Percentiles rank a stretch among this genome's conserved stretches.
Conservation (phyloP, 345 rosid species). For the Aquilaria yunnanensis region DNA sequence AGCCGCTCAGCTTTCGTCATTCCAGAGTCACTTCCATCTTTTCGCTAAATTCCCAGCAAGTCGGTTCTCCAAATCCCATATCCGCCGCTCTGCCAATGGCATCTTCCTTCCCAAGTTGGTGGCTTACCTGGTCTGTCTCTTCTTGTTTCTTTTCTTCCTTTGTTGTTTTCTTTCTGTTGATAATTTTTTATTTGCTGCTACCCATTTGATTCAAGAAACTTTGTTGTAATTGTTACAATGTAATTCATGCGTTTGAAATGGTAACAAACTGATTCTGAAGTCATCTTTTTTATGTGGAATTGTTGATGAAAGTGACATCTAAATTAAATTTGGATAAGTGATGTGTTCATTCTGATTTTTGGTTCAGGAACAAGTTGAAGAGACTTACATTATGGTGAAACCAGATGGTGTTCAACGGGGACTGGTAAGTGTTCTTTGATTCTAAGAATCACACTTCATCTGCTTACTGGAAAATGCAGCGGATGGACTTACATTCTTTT, state of each 20-base stretch:
- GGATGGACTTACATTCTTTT: not conserved
- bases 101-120: constrained; percentile 84
- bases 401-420: constrained; percentile 95
- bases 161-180: not conserved
- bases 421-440: constrained; percentile 49
- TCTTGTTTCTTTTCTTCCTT: not conserved
- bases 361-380: constrained; percentile 68
- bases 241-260: not conserved
- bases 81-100: constrained; percentile 39
- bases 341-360: constrained; percentile 5
- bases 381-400: constrained; percentile 89
- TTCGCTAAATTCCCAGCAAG: constrained; percentile 37
- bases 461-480: not conserved
- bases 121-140: constrained; percentile 59
- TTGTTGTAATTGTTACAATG: too few species aligned
- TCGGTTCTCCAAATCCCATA: constrained; percentile 22
- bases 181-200: not conserved
- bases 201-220: too few species aligned
- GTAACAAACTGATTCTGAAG: not conserved
- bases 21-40: constrained; percentile 41
- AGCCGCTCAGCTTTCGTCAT: constrained; percentile 33
- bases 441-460: not conserved
- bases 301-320: not conserved
- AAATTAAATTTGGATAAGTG: constrained; percentile 1
- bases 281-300: not conserved